Percentiles rank a stretch among this genome's conserved stretches.
phyloP scores from a whole-genome alignment of 495 filamentous ascomycete species.

The Hypoxylon trugodes region DNA sequence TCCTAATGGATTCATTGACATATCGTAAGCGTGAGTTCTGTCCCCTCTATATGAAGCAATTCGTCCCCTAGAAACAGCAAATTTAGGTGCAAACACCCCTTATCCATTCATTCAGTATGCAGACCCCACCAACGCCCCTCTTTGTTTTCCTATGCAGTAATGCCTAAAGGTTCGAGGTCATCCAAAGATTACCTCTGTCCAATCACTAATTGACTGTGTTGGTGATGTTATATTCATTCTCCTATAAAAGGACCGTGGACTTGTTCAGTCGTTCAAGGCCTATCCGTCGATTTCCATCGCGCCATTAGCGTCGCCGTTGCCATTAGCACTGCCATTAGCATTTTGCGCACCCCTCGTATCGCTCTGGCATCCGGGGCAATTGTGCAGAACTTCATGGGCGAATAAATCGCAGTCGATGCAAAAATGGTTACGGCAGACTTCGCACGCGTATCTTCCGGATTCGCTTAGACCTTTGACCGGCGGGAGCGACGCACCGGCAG shows the following conservation, averaged over 20 bases:
- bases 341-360: conserved; percentile 43
- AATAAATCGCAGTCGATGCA: conserved; percentile 98
- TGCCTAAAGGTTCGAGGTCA: conserved; percentile 2
- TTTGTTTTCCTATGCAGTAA: conserved; percentile 11
- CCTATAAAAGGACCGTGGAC: background rate
- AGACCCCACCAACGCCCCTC: conserved; percentile 13
- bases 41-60: background rate
- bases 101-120: conserved; percentile 21
- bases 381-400: conserved; percentile 91
- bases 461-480: conserved; percentile 75
- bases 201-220: background rate
- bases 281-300: conserved; percentile 55
- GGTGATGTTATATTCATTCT: background rate
- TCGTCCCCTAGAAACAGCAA: background rate
- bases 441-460: conserved; percentile 87
- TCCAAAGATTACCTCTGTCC: conserved; percentile 2
- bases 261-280: conserved; percentile 19
- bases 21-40: background rate
- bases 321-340: background rate
- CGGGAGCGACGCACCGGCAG: conserved; percentile 46
- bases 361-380: conserved; percentile 94
- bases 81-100: background rate
- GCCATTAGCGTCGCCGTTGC: conserved; percentile 34
- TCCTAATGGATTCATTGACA: background rate
- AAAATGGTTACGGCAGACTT: conserved; percentile 84